Base-by-base conservation (phyloP, 805 yeast species). In the Zygoascus bituminiphila region DNA sequence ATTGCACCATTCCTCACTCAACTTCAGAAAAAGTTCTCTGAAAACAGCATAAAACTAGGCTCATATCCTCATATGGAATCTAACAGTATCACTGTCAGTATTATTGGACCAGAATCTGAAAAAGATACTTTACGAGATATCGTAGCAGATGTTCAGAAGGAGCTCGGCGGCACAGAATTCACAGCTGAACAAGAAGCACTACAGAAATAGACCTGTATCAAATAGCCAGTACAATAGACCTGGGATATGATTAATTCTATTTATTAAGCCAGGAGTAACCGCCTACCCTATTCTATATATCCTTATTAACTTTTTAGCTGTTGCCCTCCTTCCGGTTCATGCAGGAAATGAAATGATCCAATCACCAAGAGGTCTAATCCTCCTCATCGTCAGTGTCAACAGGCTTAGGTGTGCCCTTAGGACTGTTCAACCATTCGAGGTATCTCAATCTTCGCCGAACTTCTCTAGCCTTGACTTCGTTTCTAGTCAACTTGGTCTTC, bases 321-420 rank as follows among this genome's bases (percentile, higher is more conserved):
- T 5, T 12, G 20, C n/a, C 9, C 14, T 9, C 14, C 33, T 10
- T 9, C 14, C 9, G 9, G 20, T 17, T 36, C 20, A 36, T 42
- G 31, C 35, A 42, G n/a, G 15, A 42, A 22, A 22, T 23, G 42
- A 25, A 12, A 12, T 21, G n/a, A n/a, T n/a, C n/a, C n/a, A 29
- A 29, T 6, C 33, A 29, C n/a, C 21, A 29, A 29, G 10, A 29
- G n/a, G 23, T 29, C 25, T 52, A 54, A 51, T 76, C 77, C 29
- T 82, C 91, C 66, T 91, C 98, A 54, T 87, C 96, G 62, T 93
- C 98, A 35, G 97, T 83, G 62, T 93, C 95, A 25, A 74, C 80
- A 4, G 96, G 95, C 65, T 84, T 85, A 58, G 98, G 98, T 19
- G 98, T 93, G 26, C 98, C 98, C 80, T 93, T 93, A 56, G 98